Evolutionary conservation across 2,329 filamentous ascomycete genomes (phyloP).

Genomic region (Bipolaris oryzae): DNA sequence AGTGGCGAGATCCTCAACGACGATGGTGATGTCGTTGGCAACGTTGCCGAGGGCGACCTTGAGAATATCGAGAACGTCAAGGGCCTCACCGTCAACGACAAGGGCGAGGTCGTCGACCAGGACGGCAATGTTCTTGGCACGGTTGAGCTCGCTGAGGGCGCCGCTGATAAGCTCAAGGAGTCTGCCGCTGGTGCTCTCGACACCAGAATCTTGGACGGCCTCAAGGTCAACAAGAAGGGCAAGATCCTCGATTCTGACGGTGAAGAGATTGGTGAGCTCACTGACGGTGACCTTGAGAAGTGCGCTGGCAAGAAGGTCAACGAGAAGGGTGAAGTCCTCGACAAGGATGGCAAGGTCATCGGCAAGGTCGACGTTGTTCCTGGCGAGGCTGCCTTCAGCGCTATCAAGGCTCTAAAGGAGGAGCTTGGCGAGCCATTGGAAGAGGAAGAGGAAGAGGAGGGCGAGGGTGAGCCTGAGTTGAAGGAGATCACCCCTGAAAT

Average conservation of each 20-base stretch:
- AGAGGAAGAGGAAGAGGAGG: slow-evolving; percentile 4
- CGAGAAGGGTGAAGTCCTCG: slow-evolving; percentile 58
- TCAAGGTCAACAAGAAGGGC: slow-evolving; percentile 65
- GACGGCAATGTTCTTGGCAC: slow-evolving; percentile 59
- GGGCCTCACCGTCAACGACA: slow-evolving; percentile 58
- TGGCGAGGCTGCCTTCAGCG: slow-evolving; percentile 58
- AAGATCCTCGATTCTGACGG: slow-evolving; percentile 59
- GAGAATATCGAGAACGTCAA: slow-evolving; percentile 52
- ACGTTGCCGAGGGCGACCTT: slow-evolving; percentile 54
- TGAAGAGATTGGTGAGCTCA: slow-evolving; percentile 58
- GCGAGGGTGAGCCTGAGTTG: slow-evolving; percentile 47
- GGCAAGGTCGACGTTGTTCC: slow-evolving; percentile 57
- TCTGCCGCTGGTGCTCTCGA: slow-evolving; percentile 50
- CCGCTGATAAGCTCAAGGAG: slow-evolving; percentile 55
- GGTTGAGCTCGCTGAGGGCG: slow-evolving; percentile 58
- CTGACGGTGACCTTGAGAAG: slow-evolving; percentile 53
- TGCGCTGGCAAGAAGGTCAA: slow-evolving; percentile 58
- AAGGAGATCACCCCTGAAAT: slow-evolving; percentile 53
- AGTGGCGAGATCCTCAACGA: slow-evolving; percentile 57
- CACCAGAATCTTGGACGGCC: slow-evolving; percentile 57
- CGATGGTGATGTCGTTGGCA: slow-evolving; percentile 57
- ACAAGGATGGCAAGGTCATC: slow-evolving; percentile 58
- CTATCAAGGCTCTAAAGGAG: slow-evolving; percentile 55
- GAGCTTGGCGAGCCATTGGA: slow-evolving; percentile 51
- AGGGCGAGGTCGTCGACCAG: slow-evolving; percentile 57